A percentile compares a stretch with the other conserved stretches of the same genome.
Evolutionary conservation across 2,329 filamentous ascomycete species (phyloP).

Genomic region (Fusarium setosum): DNA sequence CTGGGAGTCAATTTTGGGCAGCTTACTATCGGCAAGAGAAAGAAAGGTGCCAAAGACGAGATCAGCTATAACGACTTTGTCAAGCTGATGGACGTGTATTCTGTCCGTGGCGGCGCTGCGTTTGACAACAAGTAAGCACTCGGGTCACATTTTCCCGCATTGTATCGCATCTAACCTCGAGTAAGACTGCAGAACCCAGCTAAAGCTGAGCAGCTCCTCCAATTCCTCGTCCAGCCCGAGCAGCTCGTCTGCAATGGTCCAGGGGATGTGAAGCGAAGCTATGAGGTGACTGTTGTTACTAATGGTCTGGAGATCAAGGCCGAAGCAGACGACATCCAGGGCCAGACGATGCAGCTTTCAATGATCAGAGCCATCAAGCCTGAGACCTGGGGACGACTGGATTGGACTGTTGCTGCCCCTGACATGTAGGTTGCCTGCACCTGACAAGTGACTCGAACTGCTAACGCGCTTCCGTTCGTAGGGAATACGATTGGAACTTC

Average conservation of each 20-base stretch:
- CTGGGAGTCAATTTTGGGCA: constrained; percentile 50
- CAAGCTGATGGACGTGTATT: constrained; percentile 42
- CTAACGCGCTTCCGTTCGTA: constrained; percentile 28
- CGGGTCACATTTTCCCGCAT: neutral
- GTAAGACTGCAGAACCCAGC: constrained; percentile 25
- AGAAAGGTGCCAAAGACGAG: constrained; percentile 35
- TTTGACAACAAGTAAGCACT: constrained; percentile 44
- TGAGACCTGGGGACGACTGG: constrained; percentile 40
- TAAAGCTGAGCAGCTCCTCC: constrained; percentile 31
- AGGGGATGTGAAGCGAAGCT: constrained; percentile 22
- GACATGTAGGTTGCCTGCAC: constrained; percentile 46
- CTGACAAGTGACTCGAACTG: neutral
- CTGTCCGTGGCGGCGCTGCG: constrained; percentile 43
- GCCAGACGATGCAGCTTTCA: constrained; percentile 32
- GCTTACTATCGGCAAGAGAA: constrained; percentile 41
- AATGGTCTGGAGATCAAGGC: constrained; percentile 37
- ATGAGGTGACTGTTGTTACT: constrained; percentile 35
- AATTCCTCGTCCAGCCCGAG: constrained; percentile 21
- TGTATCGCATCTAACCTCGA: constrained; percentile 11
- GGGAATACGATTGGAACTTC: constrained; percentile 50
- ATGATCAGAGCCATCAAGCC: constrained; percentile 34
- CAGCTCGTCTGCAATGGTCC: constrained; percentile 21
- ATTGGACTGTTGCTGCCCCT: constrained; percentile 49
- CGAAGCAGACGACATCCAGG: constrained; percentile 15
- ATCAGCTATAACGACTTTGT: constrained; percentile 41